Conservation (phyloP, 352 stramenopile species). For the Thraustotheca clavata region DNA sequence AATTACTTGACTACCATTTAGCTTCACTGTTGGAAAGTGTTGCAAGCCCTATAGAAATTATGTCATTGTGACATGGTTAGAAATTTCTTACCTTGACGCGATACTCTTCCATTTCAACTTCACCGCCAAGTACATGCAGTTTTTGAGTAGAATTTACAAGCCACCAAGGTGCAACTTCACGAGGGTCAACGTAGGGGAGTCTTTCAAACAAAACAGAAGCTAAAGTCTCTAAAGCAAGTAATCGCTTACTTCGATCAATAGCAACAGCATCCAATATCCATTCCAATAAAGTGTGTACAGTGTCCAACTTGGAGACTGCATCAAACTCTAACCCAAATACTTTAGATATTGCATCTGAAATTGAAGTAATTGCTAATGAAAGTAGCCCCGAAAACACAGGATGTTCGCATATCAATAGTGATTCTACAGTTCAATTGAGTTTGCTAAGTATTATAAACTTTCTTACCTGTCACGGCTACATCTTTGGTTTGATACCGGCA, state of each 20-base stretch:
- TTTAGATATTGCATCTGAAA: background rate
- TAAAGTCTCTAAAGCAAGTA: slow-evolving; percentile 1
- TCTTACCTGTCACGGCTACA: background rate
- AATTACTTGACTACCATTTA: slow-evolving; percentile 23
- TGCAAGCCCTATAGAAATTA: slow-evolving; percentile 29
- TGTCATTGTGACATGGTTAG: background rate
- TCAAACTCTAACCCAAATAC: slow-evolving; percentile 21
- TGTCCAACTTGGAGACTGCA: slow-evolving; percentile 11
- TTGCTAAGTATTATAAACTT: background rate
- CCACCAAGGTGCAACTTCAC: slow-evolving; percentile 16
- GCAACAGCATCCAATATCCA: slow-evolving; percentile 3
- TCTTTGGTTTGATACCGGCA: background rate
- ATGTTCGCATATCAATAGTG: background rate
- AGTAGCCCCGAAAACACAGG: slow-evolving; percentile 3
- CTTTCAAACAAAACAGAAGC: slow-evolving; percentile 7
- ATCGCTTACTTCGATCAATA: background rate
- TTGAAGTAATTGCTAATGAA: background rate
- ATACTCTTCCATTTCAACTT: slow-evolving; percentile 50
- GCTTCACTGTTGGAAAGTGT: slow-evolving; percentile 71
- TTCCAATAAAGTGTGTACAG: slow-evolving; percentile 4
- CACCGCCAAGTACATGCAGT: slow-evolving; percentile 53
- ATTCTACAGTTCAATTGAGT: slow-evolving; percentile 1
- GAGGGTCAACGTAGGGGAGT: slow-evolving; percentile 9
- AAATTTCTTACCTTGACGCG: slow-evolving; percentile 29
- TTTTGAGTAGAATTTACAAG: slow-evolving; percentile 16